Percentiles rank a stretch among this genome's conserved stretches.
phyloP scores from a whole-genome alignment of 208 protist genomes.

The Giardia muris region DNA sequence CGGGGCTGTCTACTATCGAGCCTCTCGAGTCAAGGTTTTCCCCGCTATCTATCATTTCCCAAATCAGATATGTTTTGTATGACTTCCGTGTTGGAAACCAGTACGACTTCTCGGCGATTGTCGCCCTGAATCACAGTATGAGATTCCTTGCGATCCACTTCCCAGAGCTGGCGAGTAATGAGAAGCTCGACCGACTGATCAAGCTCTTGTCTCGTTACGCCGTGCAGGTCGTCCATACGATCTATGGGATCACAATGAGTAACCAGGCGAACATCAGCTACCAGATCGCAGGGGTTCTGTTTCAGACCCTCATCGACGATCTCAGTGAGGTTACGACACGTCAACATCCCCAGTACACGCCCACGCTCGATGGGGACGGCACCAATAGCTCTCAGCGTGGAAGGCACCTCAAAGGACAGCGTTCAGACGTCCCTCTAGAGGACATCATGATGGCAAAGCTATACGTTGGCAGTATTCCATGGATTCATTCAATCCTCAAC shows the following conservation, averaged over 20 bases:
- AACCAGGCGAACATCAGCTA: not conserved
- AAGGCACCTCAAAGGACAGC: not conserved
- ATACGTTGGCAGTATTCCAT: not conserved
- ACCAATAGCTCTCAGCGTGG: not conserved
- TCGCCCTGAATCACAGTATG: not conserved
- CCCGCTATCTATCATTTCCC: not conserved
- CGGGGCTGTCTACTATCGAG: no score
- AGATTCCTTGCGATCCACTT: not conserved
- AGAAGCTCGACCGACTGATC: not conserved
- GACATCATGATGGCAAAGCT: not conserved
- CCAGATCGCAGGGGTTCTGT: not conserved
- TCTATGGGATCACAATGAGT: not conserved
- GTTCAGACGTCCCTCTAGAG: not conserved
- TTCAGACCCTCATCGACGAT: not conserved
- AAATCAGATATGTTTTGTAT: not conserved
- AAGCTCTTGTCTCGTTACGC: not conserved
- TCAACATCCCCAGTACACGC: not conserved
- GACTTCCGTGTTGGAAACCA: not conserved
- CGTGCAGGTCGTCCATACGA: not conserved
- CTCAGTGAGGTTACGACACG: not conserved
- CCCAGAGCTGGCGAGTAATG: not conserved
- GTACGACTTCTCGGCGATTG: not conserved
- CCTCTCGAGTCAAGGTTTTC: no score
- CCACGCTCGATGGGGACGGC: not conserved
- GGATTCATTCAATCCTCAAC: not conserved